Evolutionary conservation across 768 basidiomycete species (phyloP).

Genomic region (Lentinula guzmanii): DNA sequence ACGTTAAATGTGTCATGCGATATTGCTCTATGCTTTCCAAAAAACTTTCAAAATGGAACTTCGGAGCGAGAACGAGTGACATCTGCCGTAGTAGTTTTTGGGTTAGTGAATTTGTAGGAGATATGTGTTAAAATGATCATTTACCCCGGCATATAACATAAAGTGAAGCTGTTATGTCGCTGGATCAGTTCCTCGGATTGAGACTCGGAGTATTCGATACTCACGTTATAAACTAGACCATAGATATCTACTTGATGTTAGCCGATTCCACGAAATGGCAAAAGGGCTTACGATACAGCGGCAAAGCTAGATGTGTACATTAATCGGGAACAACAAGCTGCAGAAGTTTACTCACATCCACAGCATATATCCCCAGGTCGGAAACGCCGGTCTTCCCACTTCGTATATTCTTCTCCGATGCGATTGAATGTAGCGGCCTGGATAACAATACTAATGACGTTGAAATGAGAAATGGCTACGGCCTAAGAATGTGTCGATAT

Average conservation of each 20-base stretch:
- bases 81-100: constrained; percentile 11
- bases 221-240: constrained; percentile 17
- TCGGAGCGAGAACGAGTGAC: constrained; percentile 35
- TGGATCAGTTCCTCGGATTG: not conserved
- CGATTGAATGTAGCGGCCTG: constrained; percentile 31
- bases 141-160: constrained; percentile 11
- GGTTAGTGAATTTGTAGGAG: not conserved
- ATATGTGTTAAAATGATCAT: not conserved
- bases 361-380: constrained; percentile 36
- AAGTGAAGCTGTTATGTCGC: constrained; percentile 6
- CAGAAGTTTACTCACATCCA: constrained; percentile 26
- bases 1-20: constrained; percentile 28
- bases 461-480: constrained; percentile 42
- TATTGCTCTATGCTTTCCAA: constrained; percentile 34
- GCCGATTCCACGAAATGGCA: not conserved
- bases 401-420: constrained; percentile 21
- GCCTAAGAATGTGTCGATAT: constrained; percentile 23
- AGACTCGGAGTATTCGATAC: not conserved
- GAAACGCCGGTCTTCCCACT: constrained; percentile 31
- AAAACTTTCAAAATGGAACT: constrained; percentile 32
- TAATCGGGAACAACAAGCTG: not conserved
- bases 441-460: constrained; percentile 37
- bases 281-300: constrained; percentile 14
- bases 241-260: constrained; percentile 14
- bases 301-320: constrained; percentile 12